Percentiles rank a stretch among this genome's conserved stretches.
phyloP scores from a whole-genome alignment of 306 rosid genomes.

The Sphenostylis stenocarpa region DNA sequence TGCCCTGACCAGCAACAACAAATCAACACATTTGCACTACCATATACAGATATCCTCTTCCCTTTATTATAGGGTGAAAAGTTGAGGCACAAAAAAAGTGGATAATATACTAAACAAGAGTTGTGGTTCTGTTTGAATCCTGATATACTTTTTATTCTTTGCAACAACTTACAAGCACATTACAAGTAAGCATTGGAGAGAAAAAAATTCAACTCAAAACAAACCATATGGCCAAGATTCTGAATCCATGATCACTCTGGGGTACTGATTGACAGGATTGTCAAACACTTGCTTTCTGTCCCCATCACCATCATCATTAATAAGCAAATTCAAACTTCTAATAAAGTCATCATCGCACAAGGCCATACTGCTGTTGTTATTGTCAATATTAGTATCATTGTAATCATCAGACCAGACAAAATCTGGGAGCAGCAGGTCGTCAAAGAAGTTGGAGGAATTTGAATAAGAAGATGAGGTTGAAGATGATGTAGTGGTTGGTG shows the following conservation, averaged over 20 bases:
- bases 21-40: constrained; percentile 16
- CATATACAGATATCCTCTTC: constrained; percentile 27
- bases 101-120: constrained; percentile 22
- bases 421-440: constrained; percentile 58
- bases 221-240: constrained; percentile 53
- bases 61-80: constrained; percentile 7
- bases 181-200: constrained; percentile 31
- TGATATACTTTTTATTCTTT: constrained; percentile 30
- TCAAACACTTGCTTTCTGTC: constrained; percentile 43
- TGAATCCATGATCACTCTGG: constrained; percentile 49
- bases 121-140: constrained; percentile 27
- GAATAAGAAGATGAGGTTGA: constrained; percentile 41
- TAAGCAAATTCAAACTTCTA: constrained; percentile 52
- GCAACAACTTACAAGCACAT: constrained; percentile 38
- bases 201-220: constrained; percentile 29
- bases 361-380: constrained; percentile 14
- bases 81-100: not conserved
- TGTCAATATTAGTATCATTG: constrained; percentile 17
- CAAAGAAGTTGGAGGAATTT: constrained; percentile 47
- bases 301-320: constrained; percentile 36
- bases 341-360: constrained; percentile 70
- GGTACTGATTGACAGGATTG: constrained; percentile 42
- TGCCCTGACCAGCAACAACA: constrained; percentile 1
- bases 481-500: constrained; percentile 37
- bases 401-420: constrained; percentile 53